Conservation (phyloP, 1,284 basidiomycete species). For the Apiotrichum akiyoshidainum region DNA sequence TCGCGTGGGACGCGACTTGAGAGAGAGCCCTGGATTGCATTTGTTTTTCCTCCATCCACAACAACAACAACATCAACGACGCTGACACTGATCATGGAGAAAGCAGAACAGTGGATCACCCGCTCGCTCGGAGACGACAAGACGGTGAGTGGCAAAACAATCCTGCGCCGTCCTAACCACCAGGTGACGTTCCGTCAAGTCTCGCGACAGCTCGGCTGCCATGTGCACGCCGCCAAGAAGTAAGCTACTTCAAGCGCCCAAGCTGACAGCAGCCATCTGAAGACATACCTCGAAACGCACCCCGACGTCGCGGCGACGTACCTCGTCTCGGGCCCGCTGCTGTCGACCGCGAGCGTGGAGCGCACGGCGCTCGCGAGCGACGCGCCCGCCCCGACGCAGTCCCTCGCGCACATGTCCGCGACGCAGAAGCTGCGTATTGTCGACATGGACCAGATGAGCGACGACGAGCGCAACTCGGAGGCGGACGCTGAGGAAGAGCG, state of each 20-base stretch:
- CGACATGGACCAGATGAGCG: constrained; percentile 45
- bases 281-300: constrained; percentile 23
- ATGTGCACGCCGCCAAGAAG: constrained; percentile 45
- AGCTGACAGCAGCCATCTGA: not conserved
- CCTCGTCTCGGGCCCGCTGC: constrained; percentile 40
- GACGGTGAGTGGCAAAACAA: constrained; percentile 3
- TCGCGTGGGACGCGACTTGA: too few species aligned
- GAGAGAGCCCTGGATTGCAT: too few species aligned
- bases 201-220: constrained; percentile 38
- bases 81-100: not conserved
- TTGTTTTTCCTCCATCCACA: not conserved
- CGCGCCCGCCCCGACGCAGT: constrained; percentile 22
- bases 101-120: constrained; percentile 5
- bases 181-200: constrained; percentile 44
- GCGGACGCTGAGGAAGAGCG: constrained; percentile 25
- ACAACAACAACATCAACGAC: not conserved
- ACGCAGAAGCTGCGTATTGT: constrained; percentile 39
- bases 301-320: constrained; percentile 32
- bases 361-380: constrained; percentile 18
- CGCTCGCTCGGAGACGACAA: constrained; percentile 9
- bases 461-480: constrained; percentile 43
- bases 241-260: constrained; percentile 13
- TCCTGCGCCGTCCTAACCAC: not conserved
- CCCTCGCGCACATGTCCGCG: constrained; percentile 27
- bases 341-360: constrained; percentile 24